Base-by-base conservation (phyloP, 2,329 filamentous ascomycete species). In the Nigrospora osmanthi region DNA sequence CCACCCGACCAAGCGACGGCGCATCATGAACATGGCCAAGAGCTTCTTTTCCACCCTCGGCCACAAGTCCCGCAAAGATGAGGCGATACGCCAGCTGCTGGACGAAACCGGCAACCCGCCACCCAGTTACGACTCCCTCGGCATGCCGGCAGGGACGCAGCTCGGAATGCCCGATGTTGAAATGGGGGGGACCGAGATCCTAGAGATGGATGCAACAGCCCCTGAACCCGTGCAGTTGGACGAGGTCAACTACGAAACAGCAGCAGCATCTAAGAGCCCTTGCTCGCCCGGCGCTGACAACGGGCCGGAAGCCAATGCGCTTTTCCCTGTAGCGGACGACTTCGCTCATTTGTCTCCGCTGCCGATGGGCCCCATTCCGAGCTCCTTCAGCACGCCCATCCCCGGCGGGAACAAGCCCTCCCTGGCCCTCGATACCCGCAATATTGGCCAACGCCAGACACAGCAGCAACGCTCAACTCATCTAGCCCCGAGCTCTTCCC, bases 21-120 rank as follows among this genome's bases (percentile, higher is more conserved):
- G 69, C 53, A 73, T 78, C 48, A 58, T 78, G 49, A 68, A 67
- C 44, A 68, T 72, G 64, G 75, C 75, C 38, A 77, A 72, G 57
- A 71, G 60, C 52, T 74, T 79, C 59, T 77, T 79, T 55, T 69
- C 71, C 17, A 71, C 68, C 11, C 61, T 78, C 30, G 75, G 75
- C 10, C 68, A 74, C 53, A 74, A 68, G 52, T 62, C 67, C 35
- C 63, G 61, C 52, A 73, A 65, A 50, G 58, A 53, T 23, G 56
- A 57, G n/a, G 47, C 53, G 17, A 42, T 47, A 23, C 51, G 54
- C 17, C 42, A 60, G 43, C 60, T 63, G 35, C 49, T 61, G 32
- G 56, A 61, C 23, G 64, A 69, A 31, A 46, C 58, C 19, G 40
- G 47, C 6, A 42, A 58, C n/a, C 63, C 62, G n/a, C 69, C 71